Evolutionary conservation across 176 grass and related monocot genomes (phyloP), one percentile per base, ranked within the genome.

Genomic region (Juncus inflexus): DNA sequence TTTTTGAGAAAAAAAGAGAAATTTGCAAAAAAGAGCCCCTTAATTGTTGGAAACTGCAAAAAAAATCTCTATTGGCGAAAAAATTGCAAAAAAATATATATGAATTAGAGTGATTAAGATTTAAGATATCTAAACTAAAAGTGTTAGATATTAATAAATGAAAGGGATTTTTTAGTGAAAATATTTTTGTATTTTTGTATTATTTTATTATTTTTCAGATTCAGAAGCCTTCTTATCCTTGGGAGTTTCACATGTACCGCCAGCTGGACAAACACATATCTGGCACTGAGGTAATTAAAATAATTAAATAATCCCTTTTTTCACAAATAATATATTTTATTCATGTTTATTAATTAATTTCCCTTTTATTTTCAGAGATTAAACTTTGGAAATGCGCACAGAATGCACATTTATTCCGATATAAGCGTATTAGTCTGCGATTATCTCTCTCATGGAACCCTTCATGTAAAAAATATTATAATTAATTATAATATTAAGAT

Each of bases 231-330:
- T 63, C 85, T 51, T 99, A 77, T 67, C 69, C 85, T 19, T 99
- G 85, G 88, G 94, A 99, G 70, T 99, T 92, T 73, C 92, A 99
- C 76, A 99, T 99, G 65, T 92, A 99, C 80, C 85, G 88, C 36
- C 88, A 86, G 78, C 85, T 99, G 83, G 94, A 99, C 81, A 60
- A 37, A 66, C 82, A 52, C 49, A 80, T 99, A 80, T 75, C 85
- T 78, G 78, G 81, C 64, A 35, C 60, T 69, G 80, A 92, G 88
- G 94, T 92, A 61, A 62, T 71, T 8, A 65, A 72, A 60, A 81
- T 64, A 5, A 59, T 60, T 19, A 59, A 42, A 35, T 28, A 35
- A 45, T 59, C 58, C 28, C 10, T 12, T 8, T 71, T 41, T 12
- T 71, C 5, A 59, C 28, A 28, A 15, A 16, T 50, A 47, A 43